These are phyloP conservation scores for Kluyveromyces starmeri DNA, from an alignment of 805 yeast species.

Conservation along the genomic window DNA sequence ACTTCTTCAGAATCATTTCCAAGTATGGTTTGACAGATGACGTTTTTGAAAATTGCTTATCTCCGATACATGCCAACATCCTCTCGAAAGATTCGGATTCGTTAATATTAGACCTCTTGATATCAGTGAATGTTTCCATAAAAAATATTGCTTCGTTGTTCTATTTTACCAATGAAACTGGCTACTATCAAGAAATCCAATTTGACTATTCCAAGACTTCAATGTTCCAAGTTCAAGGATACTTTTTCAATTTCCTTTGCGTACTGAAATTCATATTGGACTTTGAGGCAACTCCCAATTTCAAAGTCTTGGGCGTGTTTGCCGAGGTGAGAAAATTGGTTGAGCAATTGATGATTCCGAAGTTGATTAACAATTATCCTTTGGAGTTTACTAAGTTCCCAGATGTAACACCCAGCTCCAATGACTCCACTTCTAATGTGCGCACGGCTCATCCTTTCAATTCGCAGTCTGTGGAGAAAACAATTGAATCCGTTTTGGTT, in stretches of 20 bases:
- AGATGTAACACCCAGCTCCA: conserved; percentile 7
- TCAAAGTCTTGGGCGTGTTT: conserved; percentile 25
- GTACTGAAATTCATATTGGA: conserved; percentile 25
- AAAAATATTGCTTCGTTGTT: conserved; percentile 23
- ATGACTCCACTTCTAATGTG: background rate
- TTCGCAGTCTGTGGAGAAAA: conserved; percentile 19
- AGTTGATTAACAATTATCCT: conserved; percentile 17
- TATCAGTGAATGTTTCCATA: conserved; percentile 26
- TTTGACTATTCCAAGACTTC: conserved; percentile 18
- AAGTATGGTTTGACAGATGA: conserved; percentile 13
- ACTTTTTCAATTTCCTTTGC: conserved; percentile 23
- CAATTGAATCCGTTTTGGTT: conserved; percentile 25
- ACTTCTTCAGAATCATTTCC: conserved; percentile 22
- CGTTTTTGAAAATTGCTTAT: conserved; percentile 18
- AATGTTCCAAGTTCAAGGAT: conserved; percentile 25
- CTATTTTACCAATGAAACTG: conserved; percentile 10
- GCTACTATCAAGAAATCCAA: conserved; percentile 8
- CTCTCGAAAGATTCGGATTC: conserved; percentile 23
- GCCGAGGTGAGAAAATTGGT: conserved; percentile 25
- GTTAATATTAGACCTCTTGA: conserved; percentile 24
- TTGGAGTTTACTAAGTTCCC: conserved; percentile 16
- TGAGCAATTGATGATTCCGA: conserved; percentile 20
- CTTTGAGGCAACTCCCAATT: conserved; percentile 28
- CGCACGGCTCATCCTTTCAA: conserved; percentile 11
- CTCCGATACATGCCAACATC: conserved; percentile 16